Evolutionary conservation across 257 asterid genomes (phyloP), one percentile per base, ranked within the genome.

Genomic region (Haberlea rhodopensis): DNA sequence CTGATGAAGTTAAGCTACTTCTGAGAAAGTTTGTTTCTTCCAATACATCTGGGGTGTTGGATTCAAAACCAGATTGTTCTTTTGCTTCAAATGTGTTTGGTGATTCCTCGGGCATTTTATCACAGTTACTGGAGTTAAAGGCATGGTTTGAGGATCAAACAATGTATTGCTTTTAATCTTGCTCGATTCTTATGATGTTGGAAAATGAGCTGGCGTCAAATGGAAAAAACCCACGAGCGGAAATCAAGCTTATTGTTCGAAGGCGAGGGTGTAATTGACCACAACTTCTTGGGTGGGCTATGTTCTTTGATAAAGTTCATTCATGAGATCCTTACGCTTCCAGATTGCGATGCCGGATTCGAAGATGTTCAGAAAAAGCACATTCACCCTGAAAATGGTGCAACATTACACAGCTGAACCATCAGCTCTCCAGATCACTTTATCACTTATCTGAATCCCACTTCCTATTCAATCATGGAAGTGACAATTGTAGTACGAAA

Each of bases 101-200:
- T 28, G 95, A 95, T 32, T 77, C 97, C 32, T 64, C 69, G 6
- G 97, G 97, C 6, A 80, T 89, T 67, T 74, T 91, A 34, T 82
- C 97, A 0, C 95, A 89, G 72, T 68, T 91, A 24, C 77, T 83
- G 65, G 96, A 89, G 73, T 65, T 91, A 79, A 91, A 91, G 78
- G 73, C 95, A 0, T 91, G 98, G 96, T 88, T 91, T 67, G 98
- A 91, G 83, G 91, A 84, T 72, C 96, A 91, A 77, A 83, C 95
- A 0, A 68, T 54, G 5, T 88, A 77, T 72, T 96, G 88, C 74
- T 88, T 91, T 80, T 88, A 82, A 60, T 69, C 96, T 8, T 71
- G 85, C 75, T 88, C 98, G 3, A 52, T 91, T 43, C 94, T 82
- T 19, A 66, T 91, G 75, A 86, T 73, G 82, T 91, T 76, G 43